A percentile compares a stretch with the other conserved stretches of the same genome.
phyloP scores from a whole-genome alignment of 2,329 filamentous ascomycete species.

The Ophiocordyceps robertsii region DNA sequence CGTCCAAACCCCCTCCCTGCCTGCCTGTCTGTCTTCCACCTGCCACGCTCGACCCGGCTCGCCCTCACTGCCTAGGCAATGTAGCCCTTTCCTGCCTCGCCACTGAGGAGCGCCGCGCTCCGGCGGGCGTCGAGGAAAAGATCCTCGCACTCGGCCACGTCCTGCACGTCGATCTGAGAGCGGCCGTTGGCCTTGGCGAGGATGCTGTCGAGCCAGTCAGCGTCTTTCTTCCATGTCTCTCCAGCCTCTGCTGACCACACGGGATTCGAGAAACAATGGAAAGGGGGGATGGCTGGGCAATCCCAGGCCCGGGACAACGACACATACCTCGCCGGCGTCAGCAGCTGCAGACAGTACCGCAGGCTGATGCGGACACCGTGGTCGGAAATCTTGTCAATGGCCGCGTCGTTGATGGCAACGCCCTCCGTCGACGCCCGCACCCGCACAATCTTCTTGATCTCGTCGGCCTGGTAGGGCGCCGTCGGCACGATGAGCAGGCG shows the following conservation, averaged over 20 bases:
- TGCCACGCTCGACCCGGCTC: too few species aligned
- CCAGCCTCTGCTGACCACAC: too few species aligned
- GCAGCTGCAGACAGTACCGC: conserved; percentile 82
- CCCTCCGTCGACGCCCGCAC: conserved; percentile 73
- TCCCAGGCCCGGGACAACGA: neutral
- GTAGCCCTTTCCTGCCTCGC: conserved; percentile 51
- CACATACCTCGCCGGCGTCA: conserved; percentile 65
- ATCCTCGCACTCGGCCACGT: conserved; percentile 71
- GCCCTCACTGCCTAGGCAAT: conserved; percentile 33
- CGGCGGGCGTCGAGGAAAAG: conserved; percentile 72
- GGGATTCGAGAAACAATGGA: conserved; percentile 5
- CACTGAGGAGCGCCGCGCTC: conserved; percentile 55
- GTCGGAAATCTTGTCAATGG: conserved; percentile 74
- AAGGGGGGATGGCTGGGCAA: neutral
- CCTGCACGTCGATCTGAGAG: conserved; percentile 61
- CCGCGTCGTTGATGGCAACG: conserved; percentile 65
- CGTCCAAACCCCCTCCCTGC: neutral
- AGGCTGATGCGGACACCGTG: conserved; percentile 83
- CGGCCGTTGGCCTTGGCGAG: conserved; percentile 74
- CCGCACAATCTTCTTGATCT: conserved; percentile 86
- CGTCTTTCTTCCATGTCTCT: too few species aligned
- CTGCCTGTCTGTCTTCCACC: neutral
- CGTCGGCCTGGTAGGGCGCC: conserved; percentile 71
- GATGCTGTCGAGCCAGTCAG: conserved; percentile 42
- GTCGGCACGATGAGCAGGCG: conserved; percentile 95